These are phyloP conservation scores for Cyberlindnera xylosilytica DNA, from an alignment of 805 yeast genomes.

Conservation along the genomic window DNA sequence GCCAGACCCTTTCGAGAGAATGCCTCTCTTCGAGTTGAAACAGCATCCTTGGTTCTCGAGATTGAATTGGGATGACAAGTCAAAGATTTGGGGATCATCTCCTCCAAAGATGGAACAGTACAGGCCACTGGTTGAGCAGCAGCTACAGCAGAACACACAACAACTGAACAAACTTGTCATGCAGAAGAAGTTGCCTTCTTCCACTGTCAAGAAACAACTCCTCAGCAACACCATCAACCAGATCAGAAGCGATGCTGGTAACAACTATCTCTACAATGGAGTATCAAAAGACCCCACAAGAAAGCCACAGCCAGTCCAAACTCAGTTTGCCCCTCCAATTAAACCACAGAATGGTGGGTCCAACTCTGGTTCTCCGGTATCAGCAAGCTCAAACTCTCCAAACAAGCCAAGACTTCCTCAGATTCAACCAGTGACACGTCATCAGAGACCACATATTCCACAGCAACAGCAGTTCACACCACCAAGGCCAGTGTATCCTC, in stretches of 20 bases:
- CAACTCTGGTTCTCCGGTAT: not conserved
- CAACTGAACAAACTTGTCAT: conserved; percentile 15
- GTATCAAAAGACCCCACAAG: conserved; percentile 1
- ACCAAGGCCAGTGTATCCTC: conserved; percentile 4
- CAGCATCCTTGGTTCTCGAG: conserved; percentile 67
- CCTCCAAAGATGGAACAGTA: conserved; percentile 73
- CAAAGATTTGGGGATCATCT: conserved; percentile 62
- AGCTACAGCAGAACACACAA: conserved; percentile 18
- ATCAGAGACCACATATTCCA: conserved; percentile 3
- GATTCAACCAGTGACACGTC: conserved; percentile 4
- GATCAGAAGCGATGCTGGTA: conserved; percentile 21
- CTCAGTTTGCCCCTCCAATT: conserved; percentile 7
- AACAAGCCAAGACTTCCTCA: conserved; percentile 9
- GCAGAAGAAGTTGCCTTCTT: conserved; percentile 22
- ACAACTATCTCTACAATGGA: conserved; percentile 9
- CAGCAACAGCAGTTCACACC: conserved; percentile 7
- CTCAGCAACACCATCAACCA: conserved; percentile 25
- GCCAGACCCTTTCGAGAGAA: conserved; percentile 67
- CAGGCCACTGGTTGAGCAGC: conserved; percentile 38
- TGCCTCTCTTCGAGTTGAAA: conserved; percentile 54
- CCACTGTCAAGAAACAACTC: conserved; percentile 24
- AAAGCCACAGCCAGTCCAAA: conserved; percentile 4
- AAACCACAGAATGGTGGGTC: conserved; percentile 4
- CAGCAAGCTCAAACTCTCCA: conserved; percentile 4
- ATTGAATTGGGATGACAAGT: conserved; percentile 64